These are phyloP conservation scores for Claviceps sp. DNA, from an alignment of 2,329 filamentous ascomycete species.

Conservation along the genomic window DNA sequence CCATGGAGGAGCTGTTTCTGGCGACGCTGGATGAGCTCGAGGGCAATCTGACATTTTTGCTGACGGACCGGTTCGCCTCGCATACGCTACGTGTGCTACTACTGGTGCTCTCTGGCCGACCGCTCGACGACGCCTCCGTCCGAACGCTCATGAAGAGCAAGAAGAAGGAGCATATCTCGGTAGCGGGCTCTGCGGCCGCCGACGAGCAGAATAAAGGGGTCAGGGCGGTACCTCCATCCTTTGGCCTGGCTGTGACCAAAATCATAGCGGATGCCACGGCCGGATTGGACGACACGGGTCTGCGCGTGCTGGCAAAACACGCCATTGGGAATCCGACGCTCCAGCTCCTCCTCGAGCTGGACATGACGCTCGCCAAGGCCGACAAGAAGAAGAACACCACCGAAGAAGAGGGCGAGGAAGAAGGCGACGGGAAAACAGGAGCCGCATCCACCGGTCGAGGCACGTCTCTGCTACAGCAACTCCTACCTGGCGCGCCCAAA, in stretches of 20 bases:
- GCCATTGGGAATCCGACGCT: conserved; percentile 84
- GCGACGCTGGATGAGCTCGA: conserved; percentile 79
- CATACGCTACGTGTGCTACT: conserved; percentile 80
- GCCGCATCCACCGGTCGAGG: not conserved
- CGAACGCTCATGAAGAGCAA: conserved; percentile 77
- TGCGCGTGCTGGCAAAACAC: conserved; percentile 75
- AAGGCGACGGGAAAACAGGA: not conserved
- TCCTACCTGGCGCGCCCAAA: conserved; percentile 63
- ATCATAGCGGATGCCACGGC: conserved; percentile 67
- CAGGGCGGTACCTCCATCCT: conserved; percentile 62
- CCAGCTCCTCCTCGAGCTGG: conserved; percentile 80
- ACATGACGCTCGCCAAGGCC: conserved; percentile 56
- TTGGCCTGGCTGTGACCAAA: conserved; percentile 63
- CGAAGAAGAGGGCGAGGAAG: not conserved
- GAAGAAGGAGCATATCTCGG: conserved; percentile 73
- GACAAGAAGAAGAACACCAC: conserved; percentile 1
- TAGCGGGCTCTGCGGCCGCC: conserved; percentile 38
- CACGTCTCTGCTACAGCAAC: conserved; percentile 54
- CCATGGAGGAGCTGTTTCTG: conserved; percentile 78
- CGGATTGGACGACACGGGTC: conserved; percentile 62
- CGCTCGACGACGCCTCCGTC: conserved; percentile 55
- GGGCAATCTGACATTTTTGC: conserved; percentile 64
- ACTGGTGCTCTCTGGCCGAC: conserved; percentile 70
- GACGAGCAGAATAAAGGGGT: conserved; percentile 30
- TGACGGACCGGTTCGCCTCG: conserved; percentile 82